phyloP scores from a whole-genome alignment of 163 green algal genomes.

The Prototheca wickerhamii region DNA sequence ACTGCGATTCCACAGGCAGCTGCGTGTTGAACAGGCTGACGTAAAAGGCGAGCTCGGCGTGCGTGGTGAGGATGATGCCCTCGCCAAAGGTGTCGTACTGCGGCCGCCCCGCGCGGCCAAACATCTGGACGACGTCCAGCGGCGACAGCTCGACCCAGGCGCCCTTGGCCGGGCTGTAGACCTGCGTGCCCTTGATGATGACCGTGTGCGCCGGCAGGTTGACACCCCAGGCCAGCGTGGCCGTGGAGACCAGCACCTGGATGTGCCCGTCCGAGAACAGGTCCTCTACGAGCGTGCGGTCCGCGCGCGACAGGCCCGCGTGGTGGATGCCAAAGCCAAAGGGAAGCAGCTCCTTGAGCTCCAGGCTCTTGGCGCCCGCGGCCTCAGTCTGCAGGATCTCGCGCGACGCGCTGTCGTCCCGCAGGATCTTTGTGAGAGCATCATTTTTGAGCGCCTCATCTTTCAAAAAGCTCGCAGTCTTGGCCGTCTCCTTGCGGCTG shows the following conservation, averaged over 20 bases:
- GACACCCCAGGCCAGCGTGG: conserved; percentile 89
- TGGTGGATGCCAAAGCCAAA: conserved; percentile 98
- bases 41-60: conserved; percentile 96
- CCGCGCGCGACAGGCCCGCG: conserved; percentile 75
- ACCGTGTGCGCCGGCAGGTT: conserved; percentile 93
- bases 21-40: conserved; percentile 95
- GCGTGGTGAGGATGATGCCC: conserved; percentile 82
- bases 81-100: conserved; percentile 85
- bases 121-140: conserved; percentile 98
- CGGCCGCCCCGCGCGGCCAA: conserved; percentile 90
- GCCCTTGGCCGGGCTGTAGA: conserved; percentile 58
- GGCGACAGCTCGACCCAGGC: conserved; percentile 96
- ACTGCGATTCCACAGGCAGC: conserved; percentile 95
- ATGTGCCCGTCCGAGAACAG: conserved; percentile 88
- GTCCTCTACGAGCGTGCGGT: conserved; percentile 78
- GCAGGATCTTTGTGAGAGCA: conserved; percentile 78
- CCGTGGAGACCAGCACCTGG: conserved; percentile 89
- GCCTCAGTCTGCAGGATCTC: conserved; percentile 63
- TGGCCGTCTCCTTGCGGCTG: conserved; percentile 94
- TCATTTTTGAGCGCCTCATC: conserved; percentile 80
- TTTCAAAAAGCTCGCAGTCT: conserved; percentile 83
- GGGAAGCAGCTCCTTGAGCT: conserved; percentile 78
- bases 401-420: conserved; percentile 46
- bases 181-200: conserved; percentile 91
- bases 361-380: background rate